phyloP scores from a whole-genome alignment of 2,329 filamentous ascomycete species.

The Domatiomyces globalis region DNA sequence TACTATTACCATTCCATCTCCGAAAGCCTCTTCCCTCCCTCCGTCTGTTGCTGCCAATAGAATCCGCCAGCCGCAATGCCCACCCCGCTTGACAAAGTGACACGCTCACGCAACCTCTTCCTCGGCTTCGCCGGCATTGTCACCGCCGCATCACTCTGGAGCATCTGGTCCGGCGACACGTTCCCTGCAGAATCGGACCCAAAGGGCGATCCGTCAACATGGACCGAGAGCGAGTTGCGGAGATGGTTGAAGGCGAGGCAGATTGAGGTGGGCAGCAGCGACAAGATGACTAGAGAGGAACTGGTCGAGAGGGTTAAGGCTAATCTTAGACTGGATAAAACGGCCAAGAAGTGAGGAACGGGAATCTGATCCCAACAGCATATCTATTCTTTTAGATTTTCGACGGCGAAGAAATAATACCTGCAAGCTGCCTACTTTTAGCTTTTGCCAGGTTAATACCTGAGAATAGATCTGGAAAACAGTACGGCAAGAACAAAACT shows the following conservation, averaged over 20 bases:
- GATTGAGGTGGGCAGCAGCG: constrained; percentile 41
- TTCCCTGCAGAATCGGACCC: constrained; percentile 65
- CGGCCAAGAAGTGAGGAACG: not conserved
- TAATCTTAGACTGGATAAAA: constrained; percentile 40
- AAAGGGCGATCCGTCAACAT: constrained; percentile 56
- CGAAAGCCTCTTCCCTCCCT: no score
- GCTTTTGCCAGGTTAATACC: no score
- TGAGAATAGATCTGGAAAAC: no score
- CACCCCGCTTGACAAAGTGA: constrained; percentile 52
- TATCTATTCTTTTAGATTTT: no score
- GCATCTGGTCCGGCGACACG: constrained; percentile 72
- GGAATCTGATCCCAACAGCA: no score
- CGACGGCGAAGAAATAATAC: no score
- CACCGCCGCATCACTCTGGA: constrained; percentile 66
- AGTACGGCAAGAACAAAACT: not conserved
- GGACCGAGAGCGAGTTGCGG: constrained; percentile 67
- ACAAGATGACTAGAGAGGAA: constrained; percentile 46
- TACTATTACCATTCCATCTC: not conserved
- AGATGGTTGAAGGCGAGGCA: constrained; percentile 70
- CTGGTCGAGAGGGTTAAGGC: constrained; percentile 55
- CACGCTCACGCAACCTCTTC: constrained; percentile 56
- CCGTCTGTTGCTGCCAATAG: no score
- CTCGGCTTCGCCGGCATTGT: constrained; percentile 70
- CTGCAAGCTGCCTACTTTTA: no score
- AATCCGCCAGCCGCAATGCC: constrained; percentile 37